Base-by-base conservation (phyloP, 345 rosid genomes). In the Brassica carinata region DNA sequence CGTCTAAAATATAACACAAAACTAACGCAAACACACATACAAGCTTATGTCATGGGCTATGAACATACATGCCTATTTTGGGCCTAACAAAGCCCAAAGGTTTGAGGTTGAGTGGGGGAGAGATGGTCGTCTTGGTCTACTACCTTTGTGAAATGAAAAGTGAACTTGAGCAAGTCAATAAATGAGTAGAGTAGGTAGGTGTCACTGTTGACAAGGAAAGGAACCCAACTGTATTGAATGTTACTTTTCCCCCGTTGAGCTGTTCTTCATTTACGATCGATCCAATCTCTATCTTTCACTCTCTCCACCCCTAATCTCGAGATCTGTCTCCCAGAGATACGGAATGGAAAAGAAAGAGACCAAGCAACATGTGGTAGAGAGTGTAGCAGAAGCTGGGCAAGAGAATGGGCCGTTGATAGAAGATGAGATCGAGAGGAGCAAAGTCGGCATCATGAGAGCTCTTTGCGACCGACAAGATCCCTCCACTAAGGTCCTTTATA, bases 371-470 rank as follows among this genome's bases (percentile, higher is more conserved):
- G 61, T 69, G 61, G 72, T 7, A 8, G 51, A 19, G 73, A 66
- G 48, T 66, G 76, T 69, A 8, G 31, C 31, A 68, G 33, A 29
- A 36, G 65, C 72, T 64, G 80, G 73, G 38, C 27, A 7, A 3
- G 64, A 40, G 14, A 67, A 63, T 7, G 84, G 30, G 6, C 59
- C 81, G 6, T 75, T 70, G 72, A 83, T 81, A 71, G 81, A 65
- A 72, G 85, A 84, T 70, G 93, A 94, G 87, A 82, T 87, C 31
- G 97, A 91, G 87, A 85, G 87, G 55, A 87, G 84, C 85, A 95
- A 91, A 85, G 85, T 95, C 14, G 88, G 89, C 29, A 87, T 91
- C 65, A 88, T 92, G 97, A 88, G 99, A 84, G 92, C 97, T 55
- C 78, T 88, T 38, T 88, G 90, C 63, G 88, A 87, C 80, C 83